phyloP scores from a whole-genome alignment of 208 protist genomes.

The Leishmania martiniquensis region DNA sequence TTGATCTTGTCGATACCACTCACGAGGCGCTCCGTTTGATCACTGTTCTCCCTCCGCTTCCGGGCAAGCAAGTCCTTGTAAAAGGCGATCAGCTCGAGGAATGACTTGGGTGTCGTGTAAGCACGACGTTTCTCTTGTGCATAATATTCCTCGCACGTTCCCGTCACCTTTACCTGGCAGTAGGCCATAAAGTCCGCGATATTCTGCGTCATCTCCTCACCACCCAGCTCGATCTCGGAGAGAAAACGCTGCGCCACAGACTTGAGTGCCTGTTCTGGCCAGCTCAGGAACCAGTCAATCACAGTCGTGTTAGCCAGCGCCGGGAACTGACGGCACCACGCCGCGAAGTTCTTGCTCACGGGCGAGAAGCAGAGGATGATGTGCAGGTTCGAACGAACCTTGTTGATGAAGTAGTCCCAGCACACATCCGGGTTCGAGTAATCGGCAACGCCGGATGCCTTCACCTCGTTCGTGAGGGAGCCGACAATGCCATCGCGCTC shows the following conservation, averaged over 20 bases:
- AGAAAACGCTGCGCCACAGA: constrained; percentile 96
- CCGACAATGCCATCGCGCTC: constrained; percentile 91
- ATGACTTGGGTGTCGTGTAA: constrained; percentile 99
- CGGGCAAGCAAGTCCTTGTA: constrained; percentile 96
- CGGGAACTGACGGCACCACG: constrained; percentile 98
- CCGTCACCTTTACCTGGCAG: constrained; percentile 95
- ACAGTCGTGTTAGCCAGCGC: constrained; percentile 97
- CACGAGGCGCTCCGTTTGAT: constrained; percentile 93
- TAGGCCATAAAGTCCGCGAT: constrained; percentile 97
- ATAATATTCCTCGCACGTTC: constrained; percentile 94
- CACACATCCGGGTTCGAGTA: constrained; percentile 93
- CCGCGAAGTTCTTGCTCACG: constrained; percentile 97
- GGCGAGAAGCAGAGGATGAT: constrained; percentile 98
- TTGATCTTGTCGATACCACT: constrained; percentile 95
- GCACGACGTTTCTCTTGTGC: constrained; percentile 95
- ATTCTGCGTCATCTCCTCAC: constrained; percentile 78
- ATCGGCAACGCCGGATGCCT: constrained; percentile 87
- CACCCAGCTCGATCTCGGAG: constrained; percentile 91
- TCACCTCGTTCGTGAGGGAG: constrained; percentile 93
- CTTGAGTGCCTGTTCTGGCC: constrained; percentile 97
- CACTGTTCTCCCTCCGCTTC: constrained; percentile 92
- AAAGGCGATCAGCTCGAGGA: constrained; percentile 98
- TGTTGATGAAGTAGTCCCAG: constrained; percentile 97
- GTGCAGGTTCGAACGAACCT: constrained; percentile 97
- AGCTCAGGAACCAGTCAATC: constrained; percentile 99